Percentiles rank a stretch among this genome's conserved stretches.
Evolutionary conservation across 768 basidiomycete genomes (phyloP).

Genomic region (Xerocomellus intermedius): DNA sequence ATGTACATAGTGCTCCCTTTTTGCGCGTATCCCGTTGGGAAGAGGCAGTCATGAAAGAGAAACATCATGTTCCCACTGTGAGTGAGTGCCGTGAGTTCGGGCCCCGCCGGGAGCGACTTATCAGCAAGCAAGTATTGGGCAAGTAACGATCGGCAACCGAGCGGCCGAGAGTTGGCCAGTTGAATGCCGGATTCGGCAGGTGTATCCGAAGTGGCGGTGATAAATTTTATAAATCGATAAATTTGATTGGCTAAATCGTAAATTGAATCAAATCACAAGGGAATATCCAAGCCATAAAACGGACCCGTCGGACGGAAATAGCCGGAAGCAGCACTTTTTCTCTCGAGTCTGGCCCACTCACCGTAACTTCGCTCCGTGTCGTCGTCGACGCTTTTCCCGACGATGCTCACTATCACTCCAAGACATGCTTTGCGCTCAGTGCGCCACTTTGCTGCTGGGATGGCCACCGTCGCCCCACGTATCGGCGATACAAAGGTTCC

Average conservation of each 20-base stretch:
- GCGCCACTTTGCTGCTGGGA: constrained; percentile 57
- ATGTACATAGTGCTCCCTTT: not conserved
- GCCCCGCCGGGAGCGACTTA: too few species aligned
- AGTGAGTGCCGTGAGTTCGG: not conserved
- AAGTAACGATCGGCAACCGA: constrained; percentile 1
- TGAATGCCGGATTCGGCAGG: constrained; percentile 2
- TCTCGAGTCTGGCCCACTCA: constrained; percentile 20
- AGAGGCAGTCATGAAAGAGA: not conserved
- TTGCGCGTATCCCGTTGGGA: not conserved
- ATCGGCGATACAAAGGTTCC: constrained; percentile 90
- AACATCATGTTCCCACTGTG: too few species aligned
- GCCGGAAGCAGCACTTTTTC: constrained; percentile 25
- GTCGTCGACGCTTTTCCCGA: constrained; percentile 34
- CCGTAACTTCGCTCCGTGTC: constrained; percentile 4
- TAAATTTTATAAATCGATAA: constrained; percentile 17
- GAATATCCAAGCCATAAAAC: constrained; percentile 19
- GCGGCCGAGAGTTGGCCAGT: constrained; percentile 4
- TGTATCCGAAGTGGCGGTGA: constrained; percentile 4
- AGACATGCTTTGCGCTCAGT: constrained; percentile 52
- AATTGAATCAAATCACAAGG: constrained; percentile 12
- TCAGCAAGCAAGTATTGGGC: too few species aligned
- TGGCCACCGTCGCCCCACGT: constrained; percentile 78
- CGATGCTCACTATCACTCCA: constrained; percentile 63
- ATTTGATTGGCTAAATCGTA: constrained; percentile 21
- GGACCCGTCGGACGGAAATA: constrained; percentile 15